Base-by-base conservation (phyloP, 2,329 filamentous ascomycete genomes). In the Aureobasidium lini region DNA sequence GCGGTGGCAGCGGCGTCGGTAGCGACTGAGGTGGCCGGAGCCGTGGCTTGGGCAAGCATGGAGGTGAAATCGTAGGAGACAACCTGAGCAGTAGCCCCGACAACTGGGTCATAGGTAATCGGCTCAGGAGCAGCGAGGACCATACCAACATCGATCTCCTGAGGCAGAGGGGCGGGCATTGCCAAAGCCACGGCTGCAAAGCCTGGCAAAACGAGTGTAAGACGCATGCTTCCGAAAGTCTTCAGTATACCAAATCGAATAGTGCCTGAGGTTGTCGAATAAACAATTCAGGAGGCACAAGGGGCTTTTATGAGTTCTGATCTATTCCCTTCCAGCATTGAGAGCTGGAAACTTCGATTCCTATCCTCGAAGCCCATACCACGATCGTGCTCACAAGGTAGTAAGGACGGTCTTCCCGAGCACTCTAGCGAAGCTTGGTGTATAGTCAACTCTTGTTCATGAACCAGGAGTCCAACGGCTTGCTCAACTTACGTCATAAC, bases 51-150 rank as follows among this genome's bases (percentile, higher is more conserved):
- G 4, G 58, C 58, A 28, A 60, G 18, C 1, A 65, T 13, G 18
- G 64, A 66, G 15, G 64, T 65, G 34, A 60, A 54, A 7, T 65
- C 57, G 53, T 65, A 62, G 29, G 65, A 60, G 7, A 65, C 63
- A 37, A 66, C 64, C 28, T 56, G 48, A 23, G 64, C 47, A 9
- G 58, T 61, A 16, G 60, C 59, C 8, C 65, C 54, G n/a, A 59
- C 42, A 23, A 52, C 57, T 18, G 49, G 42, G 16, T 34, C 42
- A n/a, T 56, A 57, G 9, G 42, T 49, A 2, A 52, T 28, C 7
- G 54, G 47, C 28, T 61, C 62, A 42, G 58, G 59, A 52, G 57
- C 64, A 53, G 64, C 64, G 34, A 67, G 47, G 43, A 58, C 61
- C 46, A 65, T 32, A 53, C 62, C 59, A 28, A 62, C 37, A 39